Base-by-base conservation (phyloP, 108 stramenopile genomes). In the Pseudonitzschia multiseries region DNA sequence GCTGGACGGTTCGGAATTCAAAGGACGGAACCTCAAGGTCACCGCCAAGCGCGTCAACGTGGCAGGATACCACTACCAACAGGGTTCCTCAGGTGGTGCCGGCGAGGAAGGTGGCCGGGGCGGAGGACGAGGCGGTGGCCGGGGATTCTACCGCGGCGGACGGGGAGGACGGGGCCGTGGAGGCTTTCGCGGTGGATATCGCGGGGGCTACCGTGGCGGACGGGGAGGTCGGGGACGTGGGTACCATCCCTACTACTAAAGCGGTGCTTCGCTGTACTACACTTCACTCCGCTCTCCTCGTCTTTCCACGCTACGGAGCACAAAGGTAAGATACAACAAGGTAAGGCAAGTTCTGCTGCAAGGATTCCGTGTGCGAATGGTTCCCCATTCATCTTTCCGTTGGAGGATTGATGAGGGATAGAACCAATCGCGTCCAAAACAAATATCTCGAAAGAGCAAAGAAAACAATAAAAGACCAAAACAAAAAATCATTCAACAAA, bases 1-100 rank as follows among this genome's bases (percentile, higher is more conserved):
- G 61, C 74, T 99, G 64, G 95, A 99, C 82, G 96, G 95, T 51
- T 93, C 93, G 28, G 93, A 86, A 17, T 96, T 99, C 82, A 96
- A 91, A 70, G 96, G 96, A 33, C 87, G 97, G 18, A 75, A 89
- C 42, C 72, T 99, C n/a, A 97, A 98, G 78, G 97, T 99, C 29
- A 85, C 85, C 0, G 65, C 81, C 24, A 97, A 97, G 73, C 85
- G 96, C 22, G 89, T 93, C 59, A 97, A 97, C 79, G 85, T 89
- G 66, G 87, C 93, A 2, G 77, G 73, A 46, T 90, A 70, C 70
- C 72, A 69, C 31, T 69, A 80, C 41, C 63, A 76, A 29, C 59
- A 79, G 51, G 67, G 40, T 0, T 60, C 52, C 8, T 57, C 40
- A 21, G 72, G 66, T 20, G 63, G 72, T 64, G 76, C 9, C 4